A percentile compares a stretch with the other conserved stretches of the same genome.
Conservation (phyloP, 1,139 yeast genomes). For the Kluyveromyces marxianus region DNA sequence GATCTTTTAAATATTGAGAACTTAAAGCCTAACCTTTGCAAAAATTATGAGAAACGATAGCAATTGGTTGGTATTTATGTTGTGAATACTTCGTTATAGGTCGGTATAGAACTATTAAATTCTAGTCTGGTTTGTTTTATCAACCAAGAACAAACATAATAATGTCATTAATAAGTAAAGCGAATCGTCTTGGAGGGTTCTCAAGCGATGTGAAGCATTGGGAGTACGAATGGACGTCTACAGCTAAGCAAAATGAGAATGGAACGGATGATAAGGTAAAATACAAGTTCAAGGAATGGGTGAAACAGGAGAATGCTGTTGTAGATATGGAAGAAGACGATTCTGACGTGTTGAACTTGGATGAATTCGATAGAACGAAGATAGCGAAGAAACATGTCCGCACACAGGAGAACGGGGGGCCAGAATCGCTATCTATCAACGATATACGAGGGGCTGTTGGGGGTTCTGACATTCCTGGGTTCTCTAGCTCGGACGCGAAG, state of each 20-base stretch:
- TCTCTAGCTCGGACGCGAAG: constrained; percentile 30
- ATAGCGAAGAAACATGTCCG: constrained; percentile 7
- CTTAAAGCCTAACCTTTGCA: neutral
- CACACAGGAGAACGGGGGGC: constrained; percentile 5
- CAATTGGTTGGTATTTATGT: neutral
- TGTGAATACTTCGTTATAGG: neutral
- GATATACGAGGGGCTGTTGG: constrained; percentile 64
- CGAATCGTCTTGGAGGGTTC: constrained; percentile 16
- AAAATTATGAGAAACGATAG: too few species aligned
- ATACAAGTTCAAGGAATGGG: constrained; percentile 8
- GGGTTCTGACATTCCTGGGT: constrained; percentile 44
- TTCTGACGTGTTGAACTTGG: constrained; percentile 13
- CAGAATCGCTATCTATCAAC: constrained; percentile 41
- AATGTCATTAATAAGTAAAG: constrained; percentile 21
- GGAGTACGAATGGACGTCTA: constrained; percentile 24
- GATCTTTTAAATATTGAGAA: neutral
- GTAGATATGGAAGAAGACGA: constrained; percentile 4
- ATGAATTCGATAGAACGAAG: constrained; percentile 14
- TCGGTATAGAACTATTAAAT: neutral
- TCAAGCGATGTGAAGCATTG: constrained; percentile 16
- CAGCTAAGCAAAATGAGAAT: constrained; percentile 11
- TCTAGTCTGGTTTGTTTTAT: too few species aligned
- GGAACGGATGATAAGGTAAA: constrained; percentile 18
- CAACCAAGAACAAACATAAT: too few species aligned
- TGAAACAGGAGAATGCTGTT: neutral